Percentiles rank a stretch among this genome's conserved stretches.
Evolutionary conservation across 192 early-diverging fungal species (phyloP).

Genomic region (Irineochytrium annulatum): DNA sequence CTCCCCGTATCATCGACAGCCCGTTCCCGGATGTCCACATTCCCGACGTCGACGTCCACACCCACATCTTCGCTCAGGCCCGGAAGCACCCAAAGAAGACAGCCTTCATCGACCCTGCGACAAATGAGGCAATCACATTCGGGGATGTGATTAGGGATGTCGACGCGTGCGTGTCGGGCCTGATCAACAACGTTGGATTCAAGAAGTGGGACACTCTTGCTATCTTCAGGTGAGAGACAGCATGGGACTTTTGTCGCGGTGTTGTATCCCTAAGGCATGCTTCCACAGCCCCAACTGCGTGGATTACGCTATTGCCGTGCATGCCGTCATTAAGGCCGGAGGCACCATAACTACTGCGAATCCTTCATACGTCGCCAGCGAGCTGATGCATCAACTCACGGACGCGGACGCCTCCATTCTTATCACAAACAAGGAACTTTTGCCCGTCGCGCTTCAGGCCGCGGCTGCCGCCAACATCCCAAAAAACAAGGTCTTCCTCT

Average conservation of each 20-base stretch:
- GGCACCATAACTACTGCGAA: constrained; percentile 73
- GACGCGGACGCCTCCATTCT: constrained; percentile 65
- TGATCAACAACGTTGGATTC: constrained; percentile 48
- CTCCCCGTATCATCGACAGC: no score
- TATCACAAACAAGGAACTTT: constrained; percentile 43
- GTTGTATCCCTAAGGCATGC: background rate
- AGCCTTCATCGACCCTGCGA: constrained; percentile 52
- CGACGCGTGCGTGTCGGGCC: constrained; percentile 48
- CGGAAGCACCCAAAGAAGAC: constrained; percentile 4
- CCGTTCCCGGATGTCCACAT: no score
- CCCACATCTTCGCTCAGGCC: constrained; percentile 5
- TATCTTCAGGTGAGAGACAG: constrained; percentile 42
- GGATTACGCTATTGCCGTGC: constrained; percentile 37
- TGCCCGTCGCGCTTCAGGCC: constrained; percentile 25
- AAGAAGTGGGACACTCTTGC: constrained; percentile 67
- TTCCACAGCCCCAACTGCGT: constrained; percentile 22
- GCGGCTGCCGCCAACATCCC: constrained; percentile 19
- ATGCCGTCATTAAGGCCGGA: constrained; percentile 62
- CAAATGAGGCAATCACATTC: constrained; percentile 40
- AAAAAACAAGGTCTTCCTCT: constrained; percentile 31
- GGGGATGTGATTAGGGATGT: constrained; percentile 38
- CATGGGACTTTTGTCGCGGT: background rate
- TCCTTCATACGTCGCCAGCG: constrained; percentile 74
- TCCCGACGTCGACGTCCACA: constrained; percentile 19
- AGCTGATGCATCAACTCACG: constrained; percentile 71